Evolutionary conservation across 495 filamentous ascomycete genomes (phyloP).

Genomic region (Penicillium riverlandense): DNA sequence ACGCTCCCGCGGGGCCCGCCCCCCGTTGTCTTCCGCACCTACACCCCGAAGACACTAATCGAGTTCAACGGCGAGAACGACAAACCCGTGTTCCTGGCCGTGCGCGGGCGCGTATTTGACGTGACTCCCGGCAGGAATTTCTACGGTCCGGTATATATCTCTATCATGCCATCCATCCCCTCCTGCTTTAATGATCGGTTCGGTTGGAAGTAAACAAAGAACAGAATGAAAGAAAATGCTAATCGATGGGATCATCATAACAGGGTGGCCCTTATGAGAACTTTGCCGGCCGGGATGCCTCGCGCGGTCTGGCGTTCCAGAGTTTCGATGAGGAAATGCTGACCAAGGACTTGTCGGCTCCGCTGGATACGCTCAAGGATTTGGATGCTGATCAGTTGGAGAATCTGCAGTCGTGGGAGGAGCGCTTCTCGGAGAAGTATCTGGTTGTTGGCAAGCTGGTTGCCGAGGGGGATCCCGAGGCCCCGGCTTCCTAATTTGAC

Average conservation of each 20-base stretch:
- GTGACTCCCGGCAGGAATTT: conserved; percentile 80
- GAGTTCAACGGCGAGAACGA: conserved; percentile 79
- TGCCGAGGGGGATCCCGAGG: conserved; percentile 55
- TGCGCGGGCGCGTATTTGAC: conserved; percentile 81
- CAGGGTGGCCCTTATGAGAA: conserved; percentile 84
- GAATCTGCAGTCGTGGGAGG: conserved; percentile 83
- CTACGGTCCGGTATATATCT: conserved; percentile 63
- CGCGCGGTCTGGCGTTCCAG: conserved; percentile 77
- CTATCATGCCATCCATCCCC: no score
- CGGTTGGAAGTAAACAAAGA: no score
- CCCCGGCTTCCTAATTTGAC: conserved; percentile 22
- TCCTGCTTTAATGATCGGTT: neutral
- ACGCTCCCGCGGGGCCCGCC: conserved; percentile 62
- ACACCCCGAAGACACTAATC: conserved; percentile 76
- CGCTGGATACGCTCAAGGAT: conserved; percentile 73
- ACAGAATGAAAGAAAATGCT: neutral
- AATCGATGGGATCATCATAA: neutral
- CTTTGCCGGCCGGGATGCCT: conserved; percentile 93
- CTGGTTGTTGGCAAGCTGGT: conserved; percentile 88
- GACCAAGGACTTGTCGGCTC: conserved; percentile 82
- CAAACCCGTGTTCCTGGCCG: conserved; percentile 74
- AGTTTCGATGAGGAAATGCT: conserved; percentile 97
- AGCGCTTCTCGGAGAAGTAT: conserved; percentile 89
- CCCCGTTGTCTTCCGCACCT: conserved; percentile 80
- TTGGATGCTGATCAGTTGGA: conserved; percentile 72